phyloP scores from a whole-genome alignment of 805 yeast species.

The Cyberlindnera galapagoensis region DNA sequence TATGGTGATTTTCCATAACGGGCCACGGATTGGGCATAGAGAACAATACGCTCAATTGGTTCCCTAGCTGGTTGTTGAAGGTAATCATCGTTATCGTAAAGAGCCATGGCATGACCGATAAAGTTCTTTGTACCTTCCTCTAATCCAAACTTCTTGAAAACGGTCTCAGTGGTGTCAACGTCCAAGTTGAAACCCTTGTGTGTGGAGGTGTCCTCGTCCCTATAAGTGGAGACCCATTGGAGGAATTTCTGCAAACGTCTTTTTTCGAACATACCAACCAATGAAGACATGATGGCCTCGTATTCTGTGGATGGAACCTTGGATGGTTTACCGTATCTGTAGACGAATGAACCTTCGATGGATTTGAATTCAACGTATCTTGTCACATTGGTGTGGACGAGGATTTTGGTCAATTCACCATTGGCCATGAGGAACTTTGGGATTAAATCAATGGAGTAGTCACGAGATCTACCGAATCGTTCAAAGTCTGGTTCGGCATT shows the following conservation, averaged over 20 bases:
- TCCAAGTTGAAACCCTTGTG: conserved; percentile 86
- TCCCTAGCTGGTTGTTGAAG: conserved; percentile 86
- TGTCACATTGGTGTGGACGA: conserved; percentile 94
- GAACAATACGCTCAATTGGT: conserved; percentile 75
- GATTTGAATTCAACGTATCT: conserved; percentile 94
- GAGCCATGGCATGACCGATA: conserved; percentile 98
- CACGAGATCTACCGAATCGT: conserved; percentile 88
- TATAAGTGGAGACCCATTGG: conserved; percentile 78
- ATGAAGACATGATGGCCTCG: conserved; percentile 86
- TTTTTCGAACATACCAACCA: conserved; percentile 95
- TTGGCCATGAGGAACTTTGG: conserved; percentile 97
- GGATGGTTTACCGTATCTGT: conserved; percentile 76
- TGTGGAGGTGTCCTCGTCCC: conserved; percentile 71
- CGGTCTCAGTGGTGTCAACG: conserved; percentile 83
- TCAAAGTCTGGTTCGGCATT: conserved; percentile 53
- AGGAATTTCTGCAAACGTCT: conserved; percentile 89
- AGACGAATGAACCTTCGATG: conserved; percentile 92
- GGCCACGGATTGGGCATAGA: conserved; percentile 87
- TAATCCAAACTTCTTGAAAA: conserved; percentile 82
- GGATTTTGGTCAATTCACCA: conserved; percentile 93
- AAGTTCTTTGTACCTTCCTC: conserved; percentile 93
- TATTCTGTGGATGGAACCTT: conserved; percentile 90
- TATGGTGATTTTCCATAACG: conserved; percentile 96
- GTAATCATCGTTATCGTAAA: conserved; percentile 90
- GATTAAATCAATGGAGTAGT: conserved; percentile 96